phyloP scores from a whole-genome alignment of 371 early-diverging fungal genomes.

The Umbelopsis sp. region DNA sequence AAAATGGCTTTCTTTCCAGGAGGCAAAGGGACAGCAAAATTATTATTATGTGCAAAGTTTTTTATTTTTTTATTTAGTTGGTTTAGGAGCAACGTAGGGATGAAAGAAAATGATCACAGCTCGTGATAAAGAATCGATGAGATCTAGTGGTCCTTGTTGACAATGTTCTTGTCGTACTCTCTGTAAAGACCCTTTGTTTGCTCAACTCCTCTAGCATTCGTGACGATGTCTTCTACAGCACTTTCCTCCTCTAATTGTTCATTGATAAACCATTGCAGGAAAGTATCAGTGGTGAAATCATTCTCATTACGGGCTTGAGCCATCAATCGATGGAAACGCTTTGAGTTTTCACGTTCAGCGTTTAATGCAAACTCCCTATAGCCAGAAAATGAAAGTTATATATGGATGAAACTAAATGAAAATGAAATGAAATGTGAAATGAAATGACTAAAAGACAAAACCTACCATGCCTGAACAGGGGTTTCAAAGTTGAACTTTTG shows the following conservation, averaged over 20 bases:
- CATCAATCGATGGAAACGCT: slow-evolving; percentile 23
- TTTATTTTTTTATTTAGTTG: no score
- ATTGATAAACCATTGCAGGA: slow-evolving; percentile 30
- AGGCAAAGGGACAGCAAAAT: no score
- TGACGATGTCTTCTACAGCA: slow-evolving; percentile 27
- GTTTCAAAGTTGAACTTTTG: slow-evolving; percentile 16
- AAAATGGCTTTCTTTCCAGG: no score
- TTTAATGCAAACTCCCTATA: slow-evolving; percentile 24
- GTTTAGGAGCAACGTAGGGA: no score
- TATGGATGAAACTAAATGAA: no score
- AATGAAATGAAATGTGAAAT: no score
- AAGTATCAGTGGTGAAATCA: slow-evolving; percentile 26
- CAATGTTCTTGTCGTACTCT: slow-evolving; percentile 26
- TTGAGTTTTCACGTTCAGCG: slow-evolving; percentile 26
- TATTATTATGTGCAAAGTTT: no score
- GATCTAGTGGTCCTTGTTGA: slow-evolving; percentile 25
- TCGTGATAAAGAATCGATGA: no score
- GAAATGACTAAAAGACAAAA: not conserved
- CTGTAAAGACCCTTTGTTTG: slow-evolving; percentile 27
- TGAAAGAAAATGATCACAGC: no score
- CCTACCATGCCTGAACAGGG: slow-evolving; percentile 26
- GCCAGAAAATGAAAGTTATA: no score
- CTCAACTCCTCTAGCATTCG: slow-evolving; percentile 21
- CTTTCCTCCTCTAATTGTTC: slow-evolving; percentile 31
- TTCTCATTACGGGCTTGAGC: slow-evolving; percentile 24